A percentile compares a stretch with the other conserved stretches of the same genome.
These are phyloP conservation scores for Ustilago trichophora DNA, from an alignment of 1,284 basidiomycete genomes.

Conservation along the genomic window DNA sequence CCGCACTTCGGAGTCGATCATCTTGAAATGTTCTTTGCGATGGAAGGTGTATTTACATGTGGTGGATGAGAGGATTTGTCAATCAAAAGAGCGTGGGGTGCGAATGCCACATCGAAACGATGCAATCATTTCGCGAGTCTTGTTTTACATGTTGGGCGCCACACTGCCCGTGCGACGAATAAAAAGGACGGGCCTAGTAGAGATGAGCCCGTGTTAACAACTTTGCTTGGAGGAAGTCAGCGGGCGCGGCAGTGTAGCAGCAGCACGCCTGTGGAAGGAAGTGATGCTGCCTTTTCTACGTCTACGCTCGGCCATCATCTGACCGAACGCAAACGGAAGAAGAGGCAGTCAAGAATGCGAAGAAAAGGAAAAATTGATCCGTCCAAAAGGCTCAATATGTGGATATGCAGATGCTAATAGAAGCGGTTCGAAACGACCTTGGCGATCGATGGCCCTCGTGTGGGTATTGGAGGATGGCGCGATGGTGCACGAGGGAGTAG, in stretches of 20 bases:
- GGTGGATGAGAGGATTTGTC: not conserved
- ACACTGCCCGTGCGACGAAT: not conserved
- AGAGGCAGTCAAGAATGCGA: conserved; percentile 5
- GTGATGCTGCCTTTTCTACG: not conserved
- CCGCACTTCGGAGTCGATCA: no score
- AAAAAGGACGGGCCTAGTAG: not conserved
- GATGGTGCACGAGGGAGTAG: conserved; percentile 6
- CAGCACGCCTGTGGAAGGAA: no score
- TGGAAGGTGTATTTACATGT: conserved; percentile 26
- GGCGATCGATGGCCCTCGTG: conserved; percentile 10
- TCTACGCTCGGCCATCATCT: not conserved
- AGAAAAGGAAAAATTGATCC: conserved; percentile 5
- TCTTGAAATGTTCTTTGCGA: conserved; percentile 33
- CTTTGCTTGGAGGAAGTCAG: no score
- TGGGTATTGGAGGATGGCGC: conserved; percentile 22
- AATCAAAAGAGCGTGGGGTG: conserved; percentile 4
- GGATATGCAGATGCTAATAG: conserved; percentile 11
- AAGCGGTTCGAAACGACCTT: not conserved
- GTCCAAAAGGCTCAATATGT: conserved; percentile 8
- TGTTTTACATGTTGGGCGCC: conserved; percentile 35
- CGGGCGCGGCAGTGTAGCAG: no score
- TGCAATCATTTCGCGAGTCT: no score
- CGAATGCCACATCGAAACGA: no score
- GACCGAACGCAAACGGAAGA: not conserved
- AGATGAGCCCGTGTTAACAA: not conserved